phyloP scores from a whole-genome alignment of 805 yeast species.

The Yarrowia hollandica region DNA sequence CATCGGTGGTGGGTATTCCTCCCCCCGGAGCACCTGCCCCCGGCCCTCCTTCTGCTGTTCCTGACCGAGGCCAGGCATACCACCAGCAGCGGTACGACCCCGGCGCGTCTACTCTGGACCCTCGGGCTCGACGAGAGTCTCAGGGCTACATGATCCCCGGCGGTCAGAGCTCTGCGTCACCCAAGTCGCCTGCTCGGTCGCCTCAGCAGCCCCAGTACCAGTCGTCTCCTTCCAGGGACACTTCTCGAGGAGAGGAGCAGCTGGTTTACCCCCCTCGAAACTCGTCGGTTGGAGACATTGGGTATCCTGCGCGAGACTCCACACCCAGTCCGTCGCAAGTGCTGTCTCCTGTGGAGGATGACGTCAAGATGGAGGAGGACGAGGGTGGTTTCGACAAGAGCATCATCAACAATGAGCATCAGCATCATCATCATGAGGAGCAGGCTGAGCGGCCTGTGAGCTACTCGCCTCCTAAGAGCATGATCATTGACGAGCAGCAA shows the following conservation, averaged over 20 bases:
- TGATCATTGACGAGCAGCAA: conserved; percentile 20
- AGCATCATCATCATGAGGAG: too few species aligned
- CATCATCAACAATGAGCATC: not conserved
- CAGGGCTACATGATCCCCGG: not conserved
- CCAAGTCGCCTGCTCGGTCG: conserved; percentile 12
- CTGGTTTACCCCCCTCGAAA: conserved; percentile 11
- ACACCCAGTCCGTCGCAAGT: conserved; percentile 14
- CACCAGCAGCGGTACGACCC: conserved; percentile 20
- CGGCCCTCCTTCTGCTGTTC: conserved; percentile 11
- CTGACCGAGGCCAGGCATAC: conserved; percentile 23
- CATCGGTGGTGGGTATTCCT: not conserved
- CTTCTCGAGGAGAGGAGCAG: too few species aligned
- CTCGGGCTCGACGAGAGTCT: conserved; percentile 17
- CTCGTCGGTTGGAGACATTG: not conserved
- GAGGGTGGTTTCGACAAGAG: not conserved
- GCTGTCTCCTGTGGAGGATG: conserved; percentile 22
- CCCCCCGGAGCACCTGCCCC: conserved; percentile 8
- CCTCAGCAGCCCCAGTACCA: conserved; percentile 14
- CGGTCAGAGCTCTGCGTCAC: too few species aligned
- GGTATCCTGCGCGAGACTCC: conserved; percentile 3
- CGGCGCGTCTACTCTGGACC: not conserved
- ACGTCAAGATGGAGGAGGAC: conserved; percentile 8
- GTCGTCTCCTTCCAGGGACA: not conserved
- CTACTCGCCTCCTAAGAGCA: conserved; percentile 25
- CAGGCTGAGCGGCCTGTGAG: not conserved